Evolutionary conservation across 805 yeast genomes (phyloP), one percentile per base, ranked within the genome.

Genomic region (Lipomyces anomalus): DNA sequence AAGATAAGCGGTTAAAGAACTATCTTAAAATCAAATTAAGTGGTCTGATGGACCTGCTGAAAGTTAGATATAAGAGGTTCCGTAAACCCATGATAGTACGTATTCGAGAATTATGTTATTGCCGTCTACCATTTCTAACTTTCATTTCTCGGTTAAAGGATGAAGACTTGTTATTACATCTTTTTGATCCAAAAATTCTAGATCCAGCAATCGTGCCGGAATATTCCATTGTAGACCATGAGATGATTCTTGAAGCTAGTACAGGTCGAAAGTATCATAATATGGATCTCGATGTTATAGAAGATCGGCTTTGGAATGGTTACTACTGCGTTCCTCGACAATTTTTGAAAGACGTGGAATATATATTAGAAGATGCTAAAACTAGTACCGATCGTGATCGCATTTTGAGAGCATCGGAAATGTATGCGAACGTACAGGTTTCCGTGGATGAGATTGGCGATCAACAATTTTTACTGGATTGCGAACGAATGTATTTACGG

Each of bases 291-390:
- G 98, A 92, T 60, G 81, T 88, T 16, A 78, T 92, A 28, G 98
- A 92, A 60, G 97, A 92, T 61, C 73, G 98, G 47, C 66, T 92
- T 44, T 92, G 98, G 98, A 92, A 92, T 64, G 98, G 98, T 0
- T 92, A 67, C 63, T 92, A 92, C 60, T 81, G 86, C 32, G 96
- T 88, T 58, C 97, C 97, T 11, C 81, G 79, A 53, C 97, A 92
- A 62, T 90, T 84, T 60, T 67, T 89, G 56, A 78, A 75, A 54
- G 98, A 92, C 61, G 75, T 92, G 36, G 87, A 82, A 59, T 74
- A 84, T 78, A 90, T 92, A 32, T 80, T 84, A 36, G 72, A 72
- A 28, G 99, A 92, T 67, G 75, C 95, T 0, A 71, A 74, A 28
- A 77, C 80, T 0, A 66, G 74, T 2, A 86, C 85, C 0, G 97